Percentiles rank a stretch among this genome's conserved stretches.
Conservation (phyloP, 208 protist genomes). For the Leishmania turanica region DNA sequence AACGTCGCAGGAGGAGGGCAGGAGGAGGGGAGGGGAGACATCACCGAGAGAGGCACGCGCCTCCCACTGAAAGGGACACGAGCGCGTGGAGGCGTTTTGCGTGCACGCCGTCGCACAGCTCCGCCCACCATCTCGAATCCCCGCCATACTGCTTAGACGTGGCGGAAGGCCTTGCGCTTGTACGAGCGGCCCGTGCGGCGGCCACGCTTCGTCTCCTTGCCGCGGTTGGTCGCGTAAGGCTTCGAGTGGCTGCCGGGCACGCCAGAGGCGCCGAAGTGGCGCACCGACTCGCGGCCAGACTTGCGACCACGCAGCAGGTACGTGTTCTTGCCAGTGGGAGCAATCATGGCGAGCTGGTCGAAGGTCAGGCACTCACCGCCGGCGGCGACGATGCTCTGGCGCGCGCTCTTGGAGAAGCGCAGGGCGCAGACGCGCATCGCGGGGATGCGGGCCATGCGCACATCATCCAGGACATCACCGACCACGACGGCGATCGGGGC, state of each 20-base stretch:
- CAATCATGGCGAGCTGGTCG: conserved; percentile 96
- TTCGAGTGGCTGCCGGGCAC: conserved; percentile 90
- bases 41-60: not conserved
- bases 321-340: conserved; percentile 97
- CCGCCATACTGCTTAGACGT: conserved; percentile 47
- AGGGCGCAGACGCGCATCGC: conserved; percentile 98
- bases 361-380: conserved; percentile 99
- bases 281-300: conserved; percentile 95
- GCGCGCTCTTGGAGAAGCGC: conserved; percentile 98
- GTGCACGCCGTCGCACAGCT: not conserved
- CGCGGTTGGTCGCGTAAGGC: conserved; percentile 83
- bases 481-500: conserved; percentile 98
- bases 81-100: not conserved
- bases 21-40: not conserved
- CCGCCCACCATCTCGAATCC: conserved; percentile 24
- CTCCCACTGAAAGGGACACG: not conserved
- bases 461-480: conserved; percentile 99
- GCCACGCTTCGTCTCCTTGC: conserved; percentile 95
- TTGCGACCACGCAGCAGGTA: conserved; percentile 97
- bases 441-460: conserved; percentile 96
- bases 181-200: conserved; percentile 91
- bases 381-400: conserved; percentile 97
- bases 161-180: conserved; percentile 80
- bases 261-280: conserved; percentile 99
- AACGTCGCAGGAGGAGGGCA: not conserved